Conservation (phyloP, 345 rosid species). For the thale cress (Arabidopsis thaliana) region DNA sequence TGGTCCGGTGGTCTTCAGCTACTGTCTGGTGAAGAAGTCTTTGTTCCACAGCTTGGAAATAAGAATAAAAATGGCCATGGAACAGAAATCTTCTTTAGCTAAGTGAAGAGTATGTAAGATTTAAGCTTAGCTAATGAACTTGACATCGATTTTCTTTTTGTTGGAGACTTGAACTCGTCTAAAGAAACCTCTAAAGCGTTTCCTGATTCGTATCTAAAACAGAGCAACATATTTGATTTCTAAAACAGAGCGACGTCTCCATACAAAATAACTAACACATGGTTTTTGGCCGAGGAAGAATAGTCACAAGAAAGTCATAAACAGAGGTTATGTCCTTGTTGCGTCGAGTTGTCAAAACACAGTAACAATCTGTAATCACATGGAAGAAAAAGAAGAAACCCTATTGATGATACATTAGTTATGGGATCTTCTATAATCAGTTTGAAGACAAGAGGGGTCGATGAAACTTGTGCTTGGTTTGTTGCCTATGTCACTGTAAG, state of each 20-base stretch:
- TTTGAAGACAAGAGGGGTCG: constrained; percentile 34
- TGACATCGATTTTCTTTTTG: constrained; percentile 16
- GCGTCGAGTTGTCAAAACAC: constrained; percentile 40
- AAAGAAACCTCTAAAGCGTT: constrained; percentile 29
- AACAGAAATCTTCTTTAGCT: constrained; percentile 25
- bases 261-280: not conserved
- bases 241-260: not conserved
- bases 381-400: constrained; percentile 19
- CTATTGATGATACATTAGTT: constrained; percentile 39
- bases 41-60: constrained; percentile 17
- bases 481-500: constrained; percentile 35
- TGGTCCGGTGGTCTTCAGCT: constrained; percentile 20
- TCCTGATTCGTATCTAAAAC: constrained; percentile 16
- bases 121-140: constrained; percentile 42
- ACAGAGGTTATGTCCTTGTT: constrained; percentile 24
- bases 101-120: constrained; percentile 37
- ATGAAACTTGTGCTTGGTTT: constrained; percentile 36
- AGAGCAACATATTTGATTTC: constrained; percentile 10
- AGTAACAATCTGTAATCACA: constrained; percentile 21
- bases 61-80: constrained; percentile 23
- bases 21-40: constrained; percentile 25
- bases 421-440: constrained; percentile 42
- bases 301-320: constrained; percentile 24
- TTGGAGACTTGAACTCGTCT: constrained; percentile 30
- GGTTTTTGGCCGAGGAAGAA: constrained; percentile 18